Conservation (phyloP, 768 basidiomycete genomes). For the Collybia sp. region DNA sequence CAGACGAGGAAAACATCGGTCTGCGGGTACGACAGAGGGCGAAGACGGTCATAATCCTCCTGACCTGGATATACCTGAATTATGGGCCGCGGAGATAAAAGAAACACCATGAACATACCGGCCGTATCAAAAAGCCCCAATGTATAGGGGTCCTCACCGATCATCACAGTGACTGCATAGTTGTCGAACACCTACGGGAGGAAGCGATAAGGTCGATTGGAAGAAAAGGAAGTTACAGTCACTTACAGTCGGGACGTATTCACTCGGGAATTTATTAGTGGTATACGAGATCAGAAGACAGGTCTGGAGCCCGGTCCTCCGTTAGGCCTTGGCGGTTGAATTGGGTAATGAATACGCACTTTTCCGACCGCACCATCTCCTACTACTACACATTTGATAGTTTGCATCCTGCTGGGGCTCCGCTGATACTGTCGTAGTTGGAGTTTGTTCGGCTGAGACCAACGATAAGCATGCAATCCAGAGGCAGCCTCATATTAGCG, state of each 20-base stretch:
- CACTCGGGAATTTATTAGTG: conserved; percentile 97
- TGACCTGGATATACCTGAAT: conserved; percentile 55
- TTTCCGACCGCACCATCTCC: conserved; percentile 98
- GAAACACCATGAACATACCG: conserved; percentile 50
- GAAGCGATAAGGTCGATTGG: conserved; percentile 11
- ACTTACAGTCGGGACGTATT: conserved; percentile 97
- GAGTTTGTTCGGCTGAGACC: conserved; percentile 7
- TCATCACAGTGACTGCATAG: conserved; percentile 99
- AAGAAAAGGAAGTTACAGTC: conserved; percentile 17
- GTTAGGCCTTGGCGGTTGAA: background rate
- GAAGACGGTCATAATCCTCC: conserved; percentile 99
- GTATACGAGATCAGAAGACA: conserved; percentile 97
- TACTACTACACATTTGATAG: conserved; percentile 96
- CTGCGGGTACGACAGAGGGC: conserved; percentile 98
- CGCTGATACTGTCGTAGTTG: conserved; percentile 9
- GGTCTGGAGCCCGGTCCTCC: conserved; percentile 47
- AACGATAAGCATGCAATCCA: conserved; percentile 13
- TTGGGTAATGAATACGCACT: conserved; percentile 44
- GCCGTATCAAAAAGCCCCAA: conserved; percentile 98
- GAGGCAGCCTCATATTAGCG: conserved; percentile 6
- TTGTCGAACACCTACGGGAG: conserved; percentile 82
- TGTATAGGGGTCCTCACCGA: conserved; percentile 99
- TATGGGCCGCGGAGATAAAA: conserved; percentile 3
- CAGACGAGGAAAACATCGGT: conserved; percentile 99
- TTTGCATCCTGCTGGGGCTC: conserved; percentile 64